Evolutionary conservation across 805 yeast species (phyloP), one percentile per base, ranked within the genome.

Genomic region (Candida oleophila): DNA sequence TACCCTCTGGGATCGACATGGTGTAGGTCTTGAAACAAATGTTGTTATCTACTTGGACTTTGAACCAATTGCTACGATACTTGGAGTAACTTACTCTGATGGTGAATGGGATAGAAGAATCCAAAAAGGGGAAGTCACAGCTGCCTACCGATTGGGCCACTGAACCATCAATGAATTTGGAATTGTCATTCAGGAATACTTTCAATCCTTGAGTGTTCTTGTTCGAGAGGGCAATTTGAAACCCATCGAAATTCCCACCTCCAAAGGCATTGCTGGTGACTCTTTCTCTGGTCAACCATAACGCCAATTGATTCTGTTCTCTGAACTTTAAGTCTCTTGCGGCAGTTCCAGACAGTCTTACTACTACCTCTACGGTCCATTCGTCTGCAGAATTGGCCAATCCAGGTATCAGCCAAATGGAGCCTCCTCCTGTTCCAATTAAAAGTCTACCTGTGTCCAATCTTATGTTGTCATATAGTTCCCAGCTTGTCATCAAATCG

Each of bases 381-480:
- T 72, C 77, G 12, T 61, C 49, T 9, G 44, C 45, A 2, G 53
- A 34, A 21, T 50, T 54, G 19, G 60, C 49, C 16, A 62, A 39
- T 9, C 42, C 28, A 1, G 47, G 43, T 19, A 47, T 46, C 5
- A 61, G 52, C 67, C 67, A 64, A 9, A 62, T 30, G 2, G 55
- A 39, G 2, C 64, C 64, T 4, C 54, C 57, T 3, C 56, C 52
- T 20, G 51, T 47, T 3, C 52, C 55, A 41, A 89, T 88, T 61
- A 83, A 95, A 66, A 87, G 78, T 74, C 82, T 86, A 11, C 95
- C 98, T 65, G 91, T 84, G 73, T 90, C 97, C 71, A 91, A 88
- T 77, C 87, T 86, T 76, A 92, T 82, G 79, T 76, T 88, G 60
- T 88, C 91, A 50, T 48, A 44, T 14, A 58, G 38, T 4, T 57